Percentiles rank a stretch among this genome's conserved stretches.
Conservation (phyloP, 139 green algal genomes). For the Astrephomene gubernaculifera region DNA sequence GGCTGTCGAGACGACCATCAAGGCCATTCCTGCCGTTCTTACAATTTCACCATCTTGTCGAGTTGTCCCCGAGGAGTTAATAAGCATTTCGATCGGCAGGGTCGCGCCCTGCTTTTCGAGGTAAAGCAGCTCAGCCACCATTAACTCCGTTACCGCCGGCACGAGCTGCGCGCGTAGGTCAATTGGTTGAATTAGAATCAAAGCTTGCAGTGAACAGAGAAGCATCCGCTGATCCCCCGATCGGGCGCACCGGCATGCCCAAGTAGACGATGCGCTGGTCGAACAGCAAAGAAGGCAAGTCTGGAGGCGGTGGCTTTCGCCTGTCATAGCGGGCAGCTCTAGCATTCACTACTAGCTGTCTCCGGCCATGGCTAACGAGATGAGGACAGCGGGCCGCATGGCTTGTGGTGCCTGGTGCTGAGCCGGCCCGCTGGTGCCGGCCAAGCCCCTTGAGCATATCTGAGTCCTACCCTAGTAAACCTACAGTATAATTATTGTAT, state of each 20-base stretch:
- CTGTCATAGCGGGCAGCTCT: conserved; percentile 52
- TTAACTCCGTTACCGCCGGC: conserved; percentile 97
- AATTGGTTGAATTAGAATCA: too few species aligned
- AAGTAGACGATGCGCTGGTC: conserved; percentile 97
- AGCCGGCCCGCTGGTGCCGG: conserved; percentile 26
- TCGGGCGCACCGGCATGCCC: conserved; percentile 92
- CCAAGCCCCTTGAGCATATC: conserved; percentile 36
- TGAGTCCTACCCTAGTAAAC: background rate
- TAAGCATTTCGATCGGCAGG: conserved; percentile 97
- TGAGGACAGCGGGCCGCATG: background rate
- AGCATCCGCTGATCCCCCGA: background rate
- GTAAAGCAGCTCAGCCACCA: conserved; percentile 98
- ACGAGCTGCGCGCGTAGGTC: conserved; percentile 84
- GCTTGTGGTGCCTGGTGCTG: background rate
- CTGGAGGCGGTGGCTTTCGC: conserved; percentile 85
- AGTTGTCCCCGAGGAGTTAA: conserved; percentile 94
- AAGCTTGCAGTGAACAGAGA: too few species aligned
- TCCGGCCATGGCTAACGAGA: conserved; percentile 5
- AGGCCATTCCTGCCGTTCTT: conserved; percentile 27
- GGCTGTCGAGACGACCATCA: background rate
- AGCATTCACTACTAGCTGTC: conserved; percentile 45
- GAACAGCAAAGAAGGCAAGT: conserved; percentile 97
- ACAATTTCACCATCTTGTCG: conserved; percentile 78
- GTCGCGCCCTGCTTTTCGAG: conserved; percentile 91
- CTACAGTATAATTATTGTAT: background rate